Evolutionary conservation across 2,329 filamentous ascomycete species (phyloP), one percentile per base, ranked within the genome.

Genomic region (Pestalotiopsis sp.): DNA sequence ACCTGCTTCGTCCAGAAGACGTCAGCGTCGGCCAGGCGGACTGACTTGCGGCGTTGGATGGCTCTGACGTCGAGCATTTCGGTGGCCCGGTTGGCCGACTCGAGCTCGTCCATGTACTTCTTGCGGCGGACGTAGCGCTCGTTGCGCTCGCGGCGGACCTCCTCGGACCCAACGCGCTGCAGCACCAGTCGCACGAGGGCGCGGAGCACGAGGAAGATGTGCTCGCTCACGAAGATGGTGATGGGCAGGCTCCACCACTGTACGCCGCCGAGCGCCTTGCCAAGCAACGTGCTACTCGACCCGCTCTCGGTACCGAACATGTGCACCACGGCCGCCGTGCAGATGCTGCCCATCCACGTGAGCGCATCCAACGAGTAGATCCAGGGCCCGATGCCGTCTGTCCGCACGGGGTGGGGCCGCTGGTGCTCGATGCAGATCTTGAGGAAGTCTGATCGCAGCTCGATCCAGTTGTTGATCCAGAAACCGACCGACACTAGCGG

Each of bases 401-500:
- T 85, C 5, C 92, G 88, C 70, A 86, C 86, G 0, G 92, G 92
- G 0, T 85, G 87, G 0, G 92, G 92, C 1, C 92, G 87, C 70
- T 90, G 89, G 81, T 91, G 91, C 74, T 94, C 91, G 26, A 89
- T 83, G 70, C 89, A 92, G 66, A 94, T 91, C 74, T 94, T 94
- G 79, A 92, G 86, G 59, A 92, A 92, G 73, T 94, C 92, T 2
- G 91, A 90, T 10, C 92, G 90, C 10, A 94, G 83, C 77, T 94
- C 92, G 67, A 94, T 81, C 90, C 91, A 92, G 79, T 94, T 91
- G 78, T 94, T 94, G 75, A 92, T 79, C 14, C 94, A 81, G 76
- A 94, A 94, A 0, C 90, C 91, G 24, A 93, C 81, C 0, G 89
- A 87, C 0, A 92, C 91, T 1, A 94, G 81, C 0, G 92, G 91